These are phyloP conservation scores for Linderniella brevidens DNA, from an alignment of 257 asterid genomes.

Conservation along the genomic window DNA sequence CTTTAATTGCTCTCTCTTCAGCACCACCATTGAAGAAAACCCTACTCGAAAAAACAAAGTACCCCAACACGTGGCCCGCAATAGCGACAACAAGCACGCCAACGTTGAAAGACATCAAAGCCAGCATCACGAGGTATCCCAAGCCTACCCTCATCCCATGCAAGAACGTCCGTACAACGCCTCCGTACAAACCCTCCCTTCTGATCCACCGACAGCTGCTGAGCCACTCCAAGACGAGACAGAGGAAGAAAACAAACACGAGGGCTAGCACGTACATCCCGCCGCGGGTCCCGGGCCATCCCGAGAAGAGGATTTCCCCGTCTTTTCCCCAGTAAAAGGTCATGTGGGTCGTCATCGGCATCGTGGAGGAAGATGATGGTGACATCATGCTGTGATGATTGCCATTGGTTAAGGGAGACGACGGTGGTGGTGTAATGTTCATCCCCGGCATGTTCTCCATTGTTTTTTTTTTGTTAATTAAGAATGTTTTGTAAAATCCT, in stretches of 20 bases:
- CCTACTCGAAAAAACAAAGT: slow-evolving; percentile 37
- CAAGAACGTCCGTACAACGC: slow-evolving; percentile 20
- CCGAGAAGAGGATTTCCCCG: slow-evolving; percentile 46
- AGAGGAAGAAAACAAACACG: slow-evolving; percentile 22
- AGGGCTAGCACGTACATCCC: slow-evolving; percentile 52
- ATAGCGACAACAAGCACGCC: slow-evolving; percentile 48
- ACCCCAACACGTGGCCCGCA: slow-evolving; percentile 42
- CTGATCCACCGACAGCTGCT: slow-evolving; percentile 14
- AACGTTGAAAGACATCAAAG: slow-evolving; percentile 58
- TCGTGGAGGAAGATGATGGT: too few relatives aligned
- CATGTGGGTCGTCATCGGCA: slow-evolving; percentile 27
- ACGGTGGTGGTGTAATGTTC: too few relatives aligned
- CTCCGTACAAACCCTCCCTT: slow-evolving; percentile 8
- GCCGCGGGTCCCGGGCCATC: slow-evolving; percentile 47
- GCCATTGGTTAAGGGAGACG: too few relatives aligned
- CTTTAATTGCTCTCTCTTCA: too few relatives aligned
- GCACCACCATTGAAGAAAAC: slow-evolving; percentile 5
- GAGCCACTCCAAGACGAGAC: slow-evolving; percentile 34
- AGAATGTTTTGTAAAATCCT: too few relatives aligned
- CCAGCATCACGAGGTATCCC: slow-evolving; percentile 50
- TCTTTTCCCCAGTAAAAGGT: slow-evolving; percentile 63
- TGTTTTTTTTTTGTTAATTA: too few relatives aligned
- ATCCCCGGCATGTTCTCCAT: too few relatives aligned
- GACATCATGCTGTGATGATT: too few relatives aligned
- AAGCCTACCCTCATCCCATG: slow-evolving; percentile 28